Conservation (phyloP, 441 rosid species). For the Capsella rubella region DNA sequence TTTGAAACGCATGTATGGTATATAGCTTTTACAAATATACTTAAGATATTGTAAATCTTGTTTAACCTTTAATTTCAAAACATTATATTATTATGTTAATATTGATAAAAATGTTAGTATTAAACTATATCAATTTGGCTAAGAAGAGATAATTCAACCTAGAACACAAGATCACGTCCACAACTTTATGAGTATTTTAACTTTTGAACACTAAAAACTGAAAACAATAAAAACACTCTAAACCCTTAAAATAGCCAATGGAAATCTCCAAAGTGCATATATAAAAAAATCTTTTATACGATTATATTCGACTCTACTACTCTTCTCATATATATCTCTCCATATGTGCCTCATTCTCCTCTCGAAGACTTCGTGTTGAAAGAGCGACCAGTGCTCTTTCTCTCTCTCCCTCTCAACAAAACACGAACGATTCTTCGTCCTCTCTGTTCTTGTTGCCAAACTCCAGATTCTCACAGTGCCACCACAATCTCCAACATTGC, state of each 20-base stretch:
- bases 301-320: constrained; percentile 1
- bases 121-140: neutral
- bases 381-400: constrained; percentile 43
- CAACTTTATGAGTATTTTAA: constrained; percentile 6
- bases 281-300: constrained; percentile 5
- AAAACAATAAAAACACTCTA: constrained; percentile 30
- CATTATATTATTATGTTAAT: neutral
- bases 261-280: constrained; percentile 30
- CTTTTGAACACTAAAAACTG: neutral
- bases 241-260: constrained; percentile 36
- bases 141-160: neutral
- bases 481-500: constrained; percentile 43
- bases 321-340: constrained; percentile 14
- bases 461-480: constrained; percentile 33
- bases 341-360: constrained; percentile 35
- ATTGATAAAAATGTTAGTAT: neutral
- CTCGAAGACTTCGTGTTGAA: constrained; percentile 46
- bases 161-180: constrained; percentile 14
- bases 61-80: neutral
- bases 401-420: constrained; percentile 31
- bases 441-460: constrained; percentile 30
- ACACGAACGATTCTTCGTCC: constrained; percentile 29
- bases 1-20: neutral
- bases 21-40: neutral
- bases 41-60: neutral